Conservation (phyloP, 2,329 filamentous ascomycete species). For the Aspergillus udagawae region DNA sequence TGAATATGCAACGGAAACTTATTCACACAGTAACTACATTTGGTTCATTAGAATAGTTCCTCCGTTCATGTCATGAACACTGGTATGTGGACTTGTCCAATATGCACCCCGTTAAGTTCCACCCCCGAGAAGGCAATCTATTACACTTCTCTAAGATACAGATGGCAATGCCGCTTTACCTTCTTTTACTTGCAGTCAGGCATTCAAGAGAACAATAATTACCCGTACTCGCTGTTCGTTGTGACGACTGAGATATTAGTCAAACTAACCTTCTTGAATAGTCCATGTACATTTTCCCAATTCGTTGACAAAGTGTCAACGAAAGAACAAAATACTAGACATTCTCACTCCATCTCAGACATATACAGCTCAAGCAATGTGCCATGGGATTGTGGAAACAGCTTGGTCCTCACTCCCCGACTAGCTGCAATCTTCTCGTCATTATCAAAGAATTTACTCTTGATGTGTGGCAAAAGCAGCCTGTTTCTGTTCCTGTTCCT, state of each 20-base stretch:
- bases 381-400: neutral
- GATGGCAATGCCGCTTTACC: neutral
- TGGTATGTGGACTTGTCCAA: neutral
- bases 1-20: conserved; percentile 13
- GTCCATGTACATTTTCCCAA: neutral
- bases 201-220: neutral
- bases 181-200: neutral
- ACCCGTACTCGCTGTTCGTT: neutral
- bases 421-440: neutral
- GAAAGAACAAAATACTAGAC: neutral
- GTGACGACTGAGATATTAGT: neutral
- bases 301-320: neutral
- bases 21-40: neutral
- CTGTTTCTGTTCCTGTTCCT: conserved; percentile 54
- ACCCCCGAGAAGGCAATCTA: neutral
- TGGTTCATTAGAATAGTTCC: neutral
- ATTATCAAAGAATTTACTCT: conserved; percentile 9
- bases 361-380: neutral
- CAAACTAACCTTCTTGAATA: neutral
- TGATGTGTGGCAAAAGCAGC: conserved; percentile 16
- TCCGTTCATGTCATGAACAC: neutral
- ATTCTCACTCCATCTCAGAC: neutral
- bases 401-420: neutral
- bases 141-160: neutral
- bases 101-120: neutral